phyloP scores from a whole-genome alignment of 179 eudicot genomes.

The Gypsophila paniculata region DNA sequence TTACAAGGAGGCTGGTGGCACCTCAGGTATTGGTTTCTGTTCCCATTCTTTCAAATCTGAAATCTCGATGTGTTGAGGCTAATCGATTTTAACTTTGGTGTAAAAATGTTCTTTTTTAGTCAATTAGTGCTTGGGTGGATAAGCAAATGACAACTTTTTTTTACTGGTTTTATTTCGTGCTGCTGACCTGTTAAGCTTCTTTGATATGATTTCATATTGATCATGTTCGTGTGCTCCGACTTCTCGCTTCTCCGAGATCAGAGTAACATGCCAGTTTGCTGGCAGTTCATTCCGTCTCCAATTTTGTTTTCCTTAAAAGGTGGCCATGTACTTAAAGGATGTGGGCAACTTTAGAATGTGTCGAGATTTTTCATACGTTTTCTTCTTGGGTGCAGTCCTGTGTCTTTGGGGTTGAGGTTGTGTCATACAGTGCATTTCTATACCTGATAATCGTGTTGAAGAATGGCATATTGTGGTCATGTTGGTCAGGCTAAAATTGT shows the following conservation, averaged over 20 bases:
- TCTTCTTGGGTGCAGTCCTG: background rate
- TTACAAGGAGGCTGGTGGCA: conserved; percentile 77
- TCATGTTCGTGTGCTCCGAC: too few relatives aligned
- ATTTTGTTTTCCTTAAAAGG: too few relatives aligned
- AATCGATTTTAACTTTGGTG: background rate
- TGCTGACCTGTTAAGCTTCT: background rate
- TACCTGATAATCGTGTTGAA: too few relatives aligned
- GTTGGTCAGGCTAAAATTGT: background rate
- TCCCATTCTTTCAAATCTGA: background rate
- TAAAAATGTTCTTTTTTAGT: background rate
- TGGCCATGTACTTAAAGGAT: background rate
- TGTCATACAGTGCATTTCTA: background rate
- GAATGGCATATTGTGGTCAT: background rate
- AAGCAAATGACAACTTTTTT: background rate
- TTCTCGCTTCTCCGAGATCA: too few relatives aligned
- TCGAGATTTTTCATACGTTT: background rate
- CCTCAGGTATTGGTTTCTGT: conserved; percentile 58
- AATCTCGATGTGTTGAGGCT: background rate
- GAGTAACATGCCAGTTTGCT: too few relatives aligned
- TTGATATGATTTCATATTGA: background rate
- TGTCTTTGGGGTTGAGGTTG: background rate
- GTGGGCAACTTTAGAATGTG: background rate
- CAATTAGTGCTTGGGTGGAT: background rate
- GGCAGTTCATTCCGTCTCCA: too few relatives aligned
- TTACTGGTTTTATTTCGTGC: too few relatives aligned